Evolutionary conservation across 805 yeast genomes (phyloP).

Genomic region (Starmerella etchellsii): DNA sequence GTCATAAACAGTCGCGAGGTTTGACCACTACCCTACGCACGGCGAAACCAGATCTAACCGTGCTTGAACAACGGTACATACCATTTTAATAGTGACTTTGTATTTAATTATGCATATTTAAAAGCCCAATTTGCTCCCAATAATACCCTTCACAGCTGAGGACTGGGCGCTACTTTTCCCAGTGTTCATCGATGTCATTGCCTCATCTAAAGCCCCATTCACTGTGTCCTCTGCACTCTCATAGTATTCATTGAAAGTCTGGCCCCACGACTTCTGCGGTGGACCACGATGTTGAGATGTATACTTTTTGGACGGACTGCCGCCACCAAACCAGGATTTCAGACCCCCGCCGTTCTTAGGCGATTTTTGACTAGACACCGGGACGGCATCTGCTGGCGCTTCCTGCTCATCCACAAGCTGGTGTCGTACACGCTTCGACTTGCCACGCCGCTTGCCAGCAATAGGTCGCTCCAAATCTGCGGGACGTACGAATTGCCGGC

Average conservation of each 20-base stretch:
- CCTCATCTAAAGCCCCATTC: conserved; percentile 47
- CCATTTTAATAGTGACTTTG: too few relatives aligned
- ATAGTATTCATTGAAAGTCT: conserved; percentile 21
- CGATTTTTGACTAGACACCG: neutral
- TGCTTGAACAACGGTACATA: too few relatives aligned
- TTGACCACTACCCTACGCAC: neutral
- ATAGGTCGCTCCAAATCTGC: conserved; percentile 53
- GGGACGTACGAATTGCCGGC: conserved; percentile 47
- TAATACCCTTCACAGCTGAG: conserved; percentile 17
- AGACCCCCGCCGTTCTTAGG: neutral
- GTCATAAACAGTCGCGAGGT: neutral
- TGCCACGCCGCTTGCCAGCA: conserved; percentile 62
- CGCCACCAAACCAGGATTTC: conserved; percentile 10
- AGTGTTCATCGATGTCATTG: conserved; percentile 13
- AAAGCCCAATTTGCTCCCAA: conserved; percentile 20
- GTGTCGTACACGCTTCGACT: conserved; percentile 29
- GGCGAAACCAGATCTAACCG: too few relatives aligned
- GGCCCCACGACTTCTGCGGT: conserved; percentile 22
- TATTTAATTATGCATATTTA: conserved; percentile 1
- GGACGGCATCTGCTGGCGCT: conserved; percentile 3
- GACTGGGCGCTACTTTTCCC: conserved; percentile 17
- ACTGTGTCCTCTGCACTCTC: conserved; percentile 26
- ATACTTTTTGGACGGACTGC: neutral
- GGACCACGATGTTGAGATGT: conserved; percentile 6
- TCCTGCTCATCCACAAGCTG: conserved; percentile 16